Conservation (phyloP, 2,329 filamentous ascomycete genomes). For the Rhynchosporium agropyri region DNA sequence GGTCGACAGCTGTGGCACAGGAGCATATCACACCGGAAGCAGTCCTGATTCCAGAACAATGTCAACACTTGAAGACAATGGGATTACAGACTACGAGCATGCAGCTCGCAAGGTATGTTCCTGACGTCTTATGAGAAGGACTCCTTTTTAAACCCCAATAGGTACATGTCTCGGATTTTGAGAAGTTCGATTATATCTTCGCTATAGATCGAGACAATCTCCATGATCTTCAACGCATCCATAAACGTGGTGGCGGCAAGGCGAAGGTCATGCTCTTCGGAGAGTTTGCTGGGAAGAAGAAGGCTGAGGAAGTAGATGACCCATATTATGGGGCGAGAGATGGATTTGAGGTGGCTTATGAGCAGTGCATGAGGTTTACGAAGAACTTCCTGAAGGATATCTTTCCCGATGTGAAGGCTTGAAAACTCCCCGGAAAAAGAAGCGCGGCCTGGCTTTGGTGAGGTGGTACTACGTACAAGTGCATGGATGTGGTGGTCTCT, state of each 20-base stretch:
- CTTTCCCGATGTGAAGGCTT: conserved; percentile 37
- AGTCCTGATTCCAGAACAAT: conserved; percentile 82
- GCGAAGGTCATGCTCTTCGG: conserved; percentile 82
- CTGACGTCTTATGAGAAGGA: neutral
- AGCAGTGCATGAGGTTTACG: conserved; percentile 79
- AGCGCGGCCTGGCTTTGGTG: neutral
- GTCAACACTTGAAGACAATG: conserved; percentile 71
- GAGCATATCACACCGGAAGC: conserved; percentile 79
- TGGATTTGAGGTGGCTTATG: conserved; percentile 84
- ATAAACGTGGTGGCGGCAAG: conserved; percentile 56
- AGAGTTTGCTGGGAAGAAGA: conserved; percentile 69
- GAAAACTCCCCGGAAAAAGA: conserved; percentile 2
- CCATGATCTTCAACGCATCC: conserved; percentile 64
- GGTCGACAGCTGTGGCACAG: conserved; percentile 89
- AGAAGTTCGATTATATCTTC: conserved; percentile 87
- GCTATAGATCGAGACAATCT: conserved; percentile 92
- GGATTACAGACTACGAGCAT: conserved; percentile 78
- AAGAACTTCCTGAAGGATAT: conserved; percentile 52
- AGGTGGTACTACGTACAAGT: neutral
- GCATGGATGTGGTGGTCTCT: no score
- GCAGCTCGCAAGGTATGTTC: conserved; percentile 69
- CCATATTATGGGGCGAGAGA: conserved; percentile 89
- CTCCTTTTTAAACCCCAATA: conserved; percentile 40
- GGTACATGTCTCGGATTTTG: conserved; percentile 70
- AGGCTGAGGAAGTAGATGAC: conserved; percentile 75